Evolutionary conservation across 208 protist genomes (phyloP).

Genomic region (Jaenimonas drosophilae): DNA sequence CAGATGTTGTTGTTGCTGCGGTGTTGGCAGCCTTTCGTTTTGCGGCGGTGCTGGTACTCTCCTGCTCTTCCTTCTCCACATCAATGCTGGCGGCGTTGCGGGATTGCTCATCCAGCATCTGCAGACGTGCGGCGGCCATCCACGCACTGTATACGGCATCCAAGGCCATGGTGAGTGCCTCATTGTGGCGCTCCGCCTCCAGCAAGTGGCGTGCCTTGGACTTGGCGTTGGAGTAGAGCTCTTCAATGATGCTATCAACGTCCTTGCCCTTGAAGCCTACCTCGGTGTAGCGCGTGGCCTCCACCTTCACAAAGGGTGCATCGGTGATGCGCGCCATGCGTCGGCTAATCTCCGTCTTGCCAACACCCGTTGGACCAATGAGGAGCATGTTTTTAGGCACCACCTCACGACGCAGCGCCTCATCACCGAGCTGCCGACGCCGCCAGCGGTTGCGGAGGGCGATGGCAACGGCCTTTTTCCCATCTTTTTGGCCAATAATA

Average conservation of each 20-base stretch:
- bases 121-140: constrained; percentile 16
- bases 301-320: constrained; percentile 97
- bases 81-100: constrained; percentile 3
- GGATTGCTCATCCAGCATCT: constrained; percentile 5
- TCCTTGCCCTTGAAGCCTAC: constrained; percentile 95
- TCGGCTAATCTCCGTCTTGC: constrained; percentile 94
- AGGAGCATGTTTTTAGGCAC: constrained; percentile 93
- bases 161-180: constrained; percentile 67
- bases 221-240: constrained; percentile 91
- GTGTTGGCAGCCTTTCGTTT: background rate
- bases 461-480: constrained; percentile 95
- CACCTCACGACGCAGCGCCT: constrained; percentile 72
- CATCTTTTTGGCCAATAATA: constrained; percentile 94
- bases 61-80: constrained; percentile 6
- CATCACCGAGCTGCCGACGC: constrained; percentile 68
- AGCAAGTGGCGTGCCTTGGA: constrained; percentile 67
- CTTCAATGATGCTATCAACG: constrained; percentile 95
- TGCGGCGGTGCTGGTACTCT: background rate
- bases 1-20: background rate
- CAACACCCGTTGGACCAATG: constrained; percentile 88
- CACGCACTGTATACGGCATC: constrained; percentile 72
- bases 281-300: constrained; percentile 98
- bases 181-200: constrained; percentile 46
- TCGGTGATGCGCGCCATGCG: constrained; percentile 95
- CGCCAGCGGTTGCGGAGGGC: constrained; percentile 95